These are phyloP conservation scores for Colletotrichum brevisporum DNA, from an alignment of 2,329 filamentous ascomycete species.

Conservation along the genomic window DNA sequence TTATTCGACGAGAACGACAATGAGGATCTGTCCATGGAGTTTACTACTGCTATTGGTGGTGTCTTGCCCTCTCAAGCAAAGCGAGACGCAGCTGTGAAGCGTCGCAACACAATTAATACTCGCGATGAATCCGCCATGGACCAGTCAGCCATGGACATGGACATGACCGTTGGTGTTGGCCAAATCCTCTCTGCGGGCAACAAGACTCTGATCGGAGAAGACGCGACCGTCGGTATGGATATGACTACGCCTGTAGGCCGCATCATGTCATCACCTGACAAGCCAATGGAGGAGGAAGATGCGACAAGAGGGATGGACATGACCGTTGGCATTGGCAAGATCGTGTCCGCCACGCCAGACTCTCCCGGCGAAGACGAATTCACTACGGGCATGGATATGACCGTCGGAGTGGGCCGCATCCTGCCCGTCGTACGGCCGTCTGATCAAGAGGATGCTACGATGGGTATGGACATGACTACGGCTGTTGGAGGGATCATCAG, in stretches of 20 bases:
- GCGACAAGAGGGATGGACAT: constrained; percentile 71
- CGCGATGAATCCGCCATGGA: constrained; percentile 52
- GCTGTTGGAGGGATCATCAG: constrained; percentile 74
- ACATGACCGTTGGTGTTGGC: constrained; percentile 74
- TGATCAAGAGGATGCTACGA: constrained; percentile 58
- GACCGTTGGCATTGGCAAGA: constrained; percentile 61
- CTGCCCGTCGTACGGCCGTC: constrained; percentile 50
- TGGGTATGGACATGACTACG: constrained; percentile 78
- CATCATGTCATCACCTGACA: constrained; percentile 55
- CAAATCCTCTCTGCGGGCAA: constrained; percentile 60
- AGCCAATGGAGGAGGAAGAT: constrained; percentile 64
- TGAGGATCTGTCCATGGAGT: constrained; percentile 85
- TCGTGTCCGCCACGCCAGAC: constrained; percentile 48
- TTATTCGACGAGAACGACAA: constrained; percentile 57
- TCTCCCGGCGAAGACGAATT: constrained; percentile 42
- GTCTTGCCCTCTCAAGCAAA: constrained; percentile 56
- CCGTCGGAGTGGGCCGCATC: constrained; percentile 69
- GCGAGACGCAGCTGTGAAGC: constrained; percentile 31
- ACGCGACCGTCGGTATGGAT: constrained; percentile 74
- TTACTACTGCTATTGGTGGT: constrained; percentile 76
- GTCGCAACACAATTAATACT: constrained; percentile 45
- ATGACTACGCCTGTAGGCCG: constrained; percentile 75
- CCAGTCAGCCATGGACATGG: constrained; percentile 60
- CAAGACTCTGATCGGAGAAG: constrained; percentile 45
- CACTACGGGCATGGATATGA: constrained; percentile 73